Evolutionary conservation across 148 eudicot genomes (phyloP).

Genomic region (Silene conica): DNA sequence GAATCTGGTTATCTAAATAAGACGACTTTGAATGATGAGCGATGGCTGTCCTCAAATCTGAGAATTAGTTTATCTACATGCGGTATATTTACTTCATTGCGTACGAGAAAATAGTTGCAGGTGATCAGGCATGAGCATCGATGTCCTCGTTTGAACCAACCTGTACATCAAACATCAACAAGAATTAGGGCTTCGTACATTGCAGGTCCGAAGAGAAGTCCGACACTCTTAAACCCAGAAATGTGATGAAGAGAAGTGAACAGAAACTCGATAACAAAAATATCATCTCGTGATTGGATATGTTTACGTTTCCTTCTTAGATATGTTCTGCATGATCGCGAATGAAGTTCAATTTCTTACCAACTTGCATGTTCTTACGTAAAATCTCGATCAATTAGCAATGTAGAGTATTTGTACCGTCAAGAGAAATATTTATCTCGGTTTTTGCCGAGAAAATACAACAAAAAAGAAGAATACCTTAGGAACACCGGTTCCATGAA

Average conservation of each 20-base stretch:
- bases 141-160: conserved; percentile 13
- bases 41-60: conserved; percentile 5
- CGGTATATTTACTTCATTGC: conserved; percentile 11
- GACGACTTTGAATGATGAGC: too few relatives aligned
- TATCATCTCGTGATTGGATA: too few relatives aligned
- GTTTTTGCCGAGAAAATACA: too few relatives aligned
- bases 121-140: neutral
- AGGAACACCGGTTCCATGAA: conserved; percentile 19
- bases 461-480: conserved; percentile 24
- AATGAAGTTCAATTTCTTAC: too few relatives aligned
- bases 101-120: neutral
- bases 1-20: too few relatives aligned
- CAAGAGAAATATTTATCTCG: too few relatives aligned
- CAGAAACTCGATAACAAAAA: neutral
- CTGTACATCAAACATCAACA: conserved; percentile 14
- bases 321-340: too few relatives aligned
- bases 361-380: too few relatives aligned
- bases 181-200: neutral
- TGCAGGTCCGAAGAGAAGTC: neutral
- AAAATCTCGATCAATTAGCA: too few relatives aligned
- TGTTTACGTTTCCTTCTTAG: too few relatives aligned
- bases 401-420: too few relatives aligned
- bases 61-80: conserved; percentile 5
- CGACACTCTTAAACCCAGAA: neutral
- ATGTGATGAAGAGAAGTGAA: neutral